phyloP scores from a whole-genome alignment of 345 rosid genomes.

The Salix brachista region DNA sequence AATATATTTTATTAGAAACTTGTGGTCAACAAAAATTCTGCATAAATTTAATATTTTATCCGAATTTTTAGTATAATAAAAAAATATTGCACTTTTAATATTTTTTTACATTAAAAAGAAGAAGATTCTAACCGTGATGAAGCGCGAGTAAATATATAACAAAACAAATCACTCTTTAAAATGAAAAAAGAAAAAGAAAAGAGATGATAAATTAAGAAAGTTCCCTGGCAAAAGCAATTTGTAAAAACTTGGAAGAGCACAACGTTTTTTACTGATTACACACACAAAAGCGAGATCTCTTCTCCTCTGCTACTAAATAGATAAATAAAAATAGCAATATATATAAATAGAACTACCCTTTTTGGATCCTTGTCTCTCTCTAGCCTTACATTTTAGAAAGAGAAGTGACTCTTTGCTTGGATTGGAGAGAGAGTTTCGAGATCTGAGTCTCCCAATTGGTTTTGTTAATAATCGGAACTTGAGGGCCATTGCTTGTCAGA shows the following conservation, averaged over 20 bases:
- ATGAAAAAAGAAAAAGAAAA: no score
- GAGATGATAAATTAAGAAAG: no score
- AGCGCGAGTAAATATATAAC: no score
- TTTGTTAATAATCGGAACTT: constrained; percentile 1
- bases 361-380: neutral
- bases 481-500: constrained; percentile 15
- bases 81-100: no score
- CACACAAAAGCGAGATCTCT: neutral
- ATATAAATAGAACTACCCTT: neutral
- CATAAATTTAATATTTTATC: no score
- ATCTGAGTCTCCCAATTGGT: neutral
- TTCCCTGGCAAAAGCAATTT: no score
- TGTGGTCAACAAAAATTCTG: rapidly evolving
- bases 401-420: neutral
- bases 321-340: neutral
- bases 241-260: no score
- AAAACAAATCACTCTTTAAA: no score
- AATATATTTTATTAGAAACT: no score
- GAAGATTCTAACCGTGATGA: no score
- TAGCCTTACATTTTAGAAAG: neutral
- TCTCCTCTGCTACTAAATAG: neutral
- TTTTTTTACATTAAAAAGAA: no score
- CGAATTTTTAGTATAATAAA: no score
- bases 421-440: neutral
- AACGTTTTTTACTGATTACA: neutral